Evolutionary conservation across 768 basidiomycete genomes (phyloP), one percentile per base, ranked within the genome.

Genomic region (Kwoniella sp.): DNA sequence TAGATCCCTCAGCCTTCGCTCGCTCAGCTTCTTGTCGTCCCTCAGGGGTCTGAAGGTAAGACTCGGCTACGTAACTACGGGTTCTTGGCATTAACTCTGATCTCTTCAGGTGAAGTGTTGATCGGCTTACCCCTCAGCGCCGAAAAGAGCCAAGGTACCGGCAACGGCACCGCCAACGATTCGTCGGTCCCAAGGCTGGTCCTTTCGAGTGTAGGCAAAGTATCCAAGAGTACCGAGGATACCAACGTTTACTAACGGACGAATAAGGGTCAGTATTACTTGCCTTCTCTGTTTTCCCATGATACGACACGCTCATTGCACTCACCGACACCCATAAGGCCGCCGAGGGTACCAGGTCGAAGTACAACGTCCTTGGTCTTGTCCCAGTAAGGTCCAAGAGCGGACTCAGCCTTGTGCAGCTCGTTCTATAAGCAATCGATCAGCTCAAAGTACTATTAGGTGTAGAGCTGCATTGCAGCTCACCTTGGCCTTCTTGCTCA

Each of bases 321-420:
- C 85, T 19, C 67, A 89, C 89, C 83, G 49, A 90, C 75, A 47
- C 89, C 89, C 64, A 90, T 69, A 27, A 90, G 80, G 47, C 90
- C 89, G 26, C 90, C 88, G 10, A 87, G 86, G 55, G 88, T 85
- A 25, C 86, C 85, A 15, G 89, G 89, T 27, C 85, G 83, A 63
- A 90, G 80, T 25, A 90, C 70, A 68, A 84, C 69, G 60, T 86
- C 83, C 55, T 80, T 74, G 27, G 84, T 83, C 73, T 88, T 86
- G 29, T 83, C 83, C 67, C 69, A 73, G 69, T 80, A 80, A 15
- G 68, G 67, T 15, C 62, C 76, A 40, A 72, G 59, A 44, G 63
- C 68, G 50, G 56, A 65, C 62, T 80, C 79, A 30, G 73, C 79
- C 26, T 74, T 65, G 44, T 77, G 57, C 25, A 80, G 52, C 46